Conservation (phyloP, 1,139 yeast genomes). For the Lizanozyma gosingica region DNA sequence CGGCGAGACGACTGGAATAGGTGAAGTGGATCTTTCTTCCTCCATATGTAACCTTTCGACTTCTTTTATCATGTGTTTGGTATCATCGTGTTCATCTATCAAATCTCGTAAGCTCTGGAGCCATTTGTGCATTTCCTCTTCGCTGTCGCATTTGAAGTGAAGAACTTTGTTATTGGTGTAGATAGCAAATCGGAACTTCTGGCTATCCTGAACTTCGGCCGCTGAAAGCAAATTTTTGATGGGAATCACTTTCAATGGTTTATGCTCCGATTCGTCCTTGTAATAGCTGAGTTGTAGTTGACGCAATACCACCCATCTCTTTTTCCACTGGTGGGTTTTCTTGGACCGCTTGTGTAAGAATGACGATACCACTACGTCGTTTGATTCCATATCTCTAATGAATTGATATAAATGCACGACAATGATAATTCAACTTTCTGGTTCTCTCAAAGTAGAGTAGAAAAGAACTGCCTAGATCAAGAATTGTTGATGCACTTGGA, state of each 20-base stretch:
- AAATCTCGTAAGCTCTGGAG: constrained; percentile 20
- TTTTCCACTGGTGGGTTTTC: constrained; percentile 33
- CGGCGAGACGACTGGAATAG: background rate
- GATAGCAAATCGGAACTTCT: constrained; percentile 31
- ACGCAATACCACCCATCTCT: constrained; percentile 53
- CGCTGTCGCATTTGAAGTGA: constrained; percentile 33
- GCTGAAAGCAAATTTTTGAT: constrained; percentile 13
- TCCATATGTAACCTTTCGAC: background rate
- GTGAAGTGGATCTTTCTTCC: background rate
- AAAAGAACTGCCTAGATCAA: too few relatives aligned
- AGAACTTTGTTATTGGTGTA: constrained; percentile 29
- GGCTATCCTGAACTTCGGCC: constrained; percentile 23
- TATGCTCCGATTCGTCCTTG: constrained; percentile 48
- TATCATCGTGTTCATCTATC: constrained; percentile 10
- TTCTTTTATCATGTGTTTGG: background rate
- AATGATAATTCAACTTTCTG: too few relatives aligned
- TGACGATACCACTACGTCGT: background rate
- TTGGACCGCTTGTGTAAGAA: constrained; percentile 14
- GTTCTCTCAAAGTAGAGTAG: too few relatives aligned
- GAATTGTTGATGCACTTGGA: too few relatives aligned
- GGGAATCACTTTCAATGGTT: constrained; percentile 40
- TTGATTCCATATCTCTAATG: background rate
- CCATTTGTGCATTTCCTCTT: constrained; percentile 33
- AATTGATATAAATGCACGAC: too few relatives aligned
- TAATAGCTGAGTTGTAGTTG: constrained; percentile 47